These are phyloP conservation scores for Nicotiana otophora DNA, from an alignment of 257 asterid genomes.

Conservation along the genomic window DNA sequence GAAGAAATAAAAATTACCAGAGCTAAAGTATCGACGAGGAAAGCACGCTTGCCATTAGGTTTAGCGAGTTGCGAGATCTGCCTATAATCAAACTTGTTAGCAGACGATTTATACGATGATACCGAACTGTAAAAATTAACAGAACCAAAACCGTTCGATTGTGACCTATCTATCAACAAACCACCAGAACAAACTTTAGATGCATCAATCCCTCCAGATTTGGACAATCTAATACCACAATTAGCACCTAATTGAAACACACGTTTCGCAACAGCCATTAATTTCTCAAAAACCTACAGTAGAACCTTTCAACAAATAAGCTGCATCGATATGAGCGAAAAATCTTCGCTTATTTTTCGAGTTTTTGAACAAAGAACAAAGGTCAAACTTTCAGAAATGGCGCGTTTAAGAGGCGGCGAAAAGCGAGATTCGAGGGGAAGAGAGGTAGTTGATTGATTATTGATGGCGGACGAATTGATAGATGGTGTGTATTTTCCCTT, in stretches of 20 bases:
- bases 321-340: neutral
- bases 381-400: slow-evolving; percentile 8
- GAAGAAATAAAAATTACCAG: slow-evolving; percentile 27
- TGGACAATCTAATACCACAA: neutral
- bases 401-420: neutral
- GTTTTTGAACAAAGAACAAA: neutral
- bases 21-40: slow-evolving; percentile 48
- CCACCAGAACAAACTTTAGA: neutral
- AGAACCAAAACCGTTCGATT: neutral
- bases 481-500: neutral
- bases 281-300: neutral
- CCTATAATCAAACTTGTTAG: slow-evolving; percentile 27
- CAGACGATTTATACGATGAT: slow-evolving; percentile 22
- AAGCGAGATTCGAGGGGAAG: neutral
- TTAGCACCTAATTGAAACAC: slow-evolving; percentile 7
- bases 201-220: neutral
- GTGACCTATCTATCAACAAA: neutral
- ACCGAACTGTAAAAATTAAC: slow-evolving; percentile 19
- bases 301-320: neutral
- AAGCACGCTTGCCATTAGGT: slow-evolving; percentile 36
- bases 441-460: slow-evolving; percentile 1
- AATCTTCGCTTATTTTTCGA: neutral
- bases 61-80: slow-evolving; percentile 50
- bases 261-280: slow-evolving; percentile 3
- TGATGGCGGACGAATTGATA: neutral